These are phyloP conservation scores for Xylariaceae sp. DNA, from an alignment of 2,329 filamentous ascomycete species.

Conservation along the genomic window DNA sequence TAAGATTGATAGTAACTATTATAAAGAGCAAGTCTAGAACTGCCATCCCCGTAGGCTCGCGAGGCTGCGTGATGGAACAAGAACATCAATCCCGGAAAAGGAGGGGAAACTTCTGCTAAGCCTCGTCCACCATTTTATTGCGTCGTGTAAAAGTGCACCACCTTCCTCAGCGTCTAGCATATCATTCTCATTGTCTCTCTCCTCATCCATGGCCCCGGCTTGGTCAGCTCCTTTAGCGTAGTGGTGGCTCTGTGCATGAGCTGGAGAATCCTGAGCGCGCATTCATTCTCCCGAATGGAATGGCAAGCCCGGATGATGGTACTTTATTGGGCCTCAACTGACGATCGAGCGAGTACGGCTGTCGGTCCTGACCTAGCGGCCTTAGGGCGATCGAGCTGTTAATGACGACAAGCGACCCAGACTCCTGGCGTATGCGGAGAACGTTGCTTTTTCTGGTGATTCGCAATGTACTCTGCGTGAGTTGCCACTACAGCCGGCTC, in stretches of 20 bases:
- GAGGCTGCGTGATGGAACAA: too few species aligned
- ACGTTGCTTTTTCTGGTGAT: constrained; percentile 23
- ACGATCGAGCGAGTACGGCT: background rate
- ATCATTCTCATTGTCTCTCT: constrained; percentile 29
- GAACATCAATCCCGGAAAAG: too few species aligned
- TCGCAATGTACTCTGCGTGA: constrained; percentile 10
- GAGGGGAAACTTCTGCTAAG: too few species aligned
- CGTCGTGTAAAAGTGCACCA: constrained; percentile 34
- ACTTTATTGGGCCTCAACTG: constrained; percentile 3
- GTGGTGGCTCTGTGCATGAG: constrained; percentile 13
- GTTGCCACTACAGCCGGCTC: constrained; percentile 8
- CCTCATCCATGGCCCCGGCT: constrained; percentile 10
- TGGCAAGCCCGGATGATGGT: background rate
- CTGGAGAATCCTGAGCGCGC: constrained; percentile 25
- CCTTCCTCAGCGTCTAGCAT: constrained; percentile 38
- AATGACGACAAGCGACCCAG: constrained; percentile 15
- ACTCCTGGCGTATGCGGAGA: constrained; percentile 10
- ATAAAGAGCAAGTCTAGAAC: too few species aligned
- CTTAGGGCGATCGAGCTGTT: constrained; percentile 13
- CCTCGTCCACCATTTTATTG: too few species aligned
- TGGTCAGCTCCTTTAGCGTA: constrained; percentile 5
- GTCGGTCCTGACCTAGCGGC: constrained; percentile 9
- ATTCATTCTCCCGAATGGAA: constrained; percentile 18
- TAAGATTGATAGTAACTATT: too few species aligned
- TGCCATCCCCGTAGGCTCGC: too few species aligned